These are phyloP conservation scores for Prunus padus DNA, from an alignment of 306 rosid genomes.

Conservation along the genomic window DNA sequence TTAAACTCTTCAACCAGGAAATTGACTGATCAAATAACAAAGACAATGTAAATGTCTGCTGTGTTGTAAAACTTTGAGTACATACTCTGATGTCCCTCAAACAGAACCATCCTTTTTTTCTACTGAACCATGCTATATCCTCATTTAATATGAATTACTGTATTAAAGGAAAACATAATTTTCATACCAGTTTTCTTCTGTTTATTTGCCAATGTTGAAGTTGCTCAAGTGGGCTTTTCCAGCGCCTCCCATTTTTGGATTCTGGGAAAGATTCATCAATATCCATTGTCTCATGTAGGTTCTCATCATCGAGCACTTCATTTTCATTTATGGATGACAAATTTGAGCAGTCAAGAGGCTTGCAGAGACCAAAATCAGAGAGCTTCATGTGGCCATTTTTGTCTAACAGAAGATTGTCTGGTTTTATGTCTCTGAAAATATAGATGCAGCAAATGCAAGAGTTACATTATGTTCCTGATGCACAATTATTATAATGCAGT, in stretches of 20 bases:
- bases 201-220: slow-evolving; percentile 92
- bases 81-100: no score
- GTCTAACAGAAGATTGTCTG: slow-evolving; percentile 90
- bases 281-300: slow-evolving; percentile 69
- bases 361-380: slow-evolving; percentile 95
- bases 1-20: slow-evolving; percentile 1
- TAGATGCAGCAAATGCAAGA: slow-evolving; percentile 10
- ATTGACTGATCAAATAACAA: not conserved
- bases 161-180: not conserved
- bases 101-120: no score
- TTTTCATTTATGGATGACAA: slow-evolving; percentile 70
- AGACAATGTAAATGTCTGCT: not conserved
- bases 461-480: not conserved
- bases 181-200: slow-evolving; percentile 55
- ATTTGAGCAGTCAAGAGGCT: slow-evolving; percentile 81
- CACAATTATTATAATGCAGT: not conserved
- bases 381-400: slow-evolving; percentile 81
- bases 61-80: no score
- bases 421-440: slow-evolving; percentile 78
- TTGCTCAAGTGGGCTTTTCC: slow-evolving; percentile 89
- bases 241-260: slow-evolving; percentile 67
- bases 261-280: slow-evolving; percentile 42
- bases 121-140: no score
- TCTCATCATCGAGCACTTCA: slow-evolving; percentile 72
- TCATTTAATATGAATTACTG: no score